Evolutionary conservation across 2,329 filamentous ascomycete genomes (phyloP).

Genomic region (Colletotrichum costaricense): DNA sequence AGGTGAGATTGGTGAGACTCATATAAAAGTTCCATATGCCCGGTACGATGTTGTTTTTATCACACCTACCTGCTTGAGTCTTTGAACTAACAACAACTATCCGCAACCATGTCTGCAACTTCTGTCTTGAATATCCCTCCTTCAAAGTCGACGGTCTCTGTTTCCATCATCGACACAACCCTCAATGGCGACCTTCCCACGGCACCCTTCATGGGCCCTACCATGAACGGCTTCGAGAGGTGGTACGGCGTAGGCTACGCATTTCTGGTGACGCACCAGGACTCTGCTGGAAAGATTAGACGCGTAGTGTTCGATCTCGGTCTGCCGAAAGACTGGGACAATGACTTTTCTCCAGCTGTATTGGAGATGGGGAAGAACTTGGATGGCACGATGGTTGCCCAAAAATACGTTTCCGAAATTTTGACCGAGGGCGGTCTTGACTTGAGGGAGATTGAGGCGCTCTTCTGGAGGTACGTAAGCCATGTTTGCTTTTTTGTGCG

Average conservation of each 20-base stretch:
- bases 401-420: constrained; percentile 19
- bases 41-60: background rate
- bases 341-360: background rate
- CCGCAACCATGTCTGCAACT: background rate
- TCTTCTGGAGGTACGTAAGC: constrained; percentile 38
- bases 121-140: background rate
- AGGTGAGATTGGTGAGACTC: background rate
- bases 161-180: constrained; percentile 13
- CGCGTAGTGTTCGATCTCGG: constrained; percentile 4
- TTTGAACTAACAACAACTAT: background rate
- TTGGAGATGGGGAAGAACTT: background rate
- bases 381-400: background rate
- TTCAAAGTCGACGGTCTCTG: background rate
- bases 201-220: constrained; percentile 4
- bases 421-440: background rate
- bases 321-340: background rate
- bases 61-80: background rate
- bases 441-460: constrained; percentile 33
- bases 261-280: background rate
- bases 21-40: background rate
- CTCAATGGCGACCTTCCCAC: background rate
- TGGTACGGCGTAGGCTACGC: constrained; percentile 7
- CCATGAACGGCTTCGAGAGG: constrained; percentile 2
- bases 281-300: background rate
- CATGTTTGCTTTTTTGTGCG: background rate